Conservation (phyloP, 805 yeast species). For the Danielia reshetovae region DNA sequence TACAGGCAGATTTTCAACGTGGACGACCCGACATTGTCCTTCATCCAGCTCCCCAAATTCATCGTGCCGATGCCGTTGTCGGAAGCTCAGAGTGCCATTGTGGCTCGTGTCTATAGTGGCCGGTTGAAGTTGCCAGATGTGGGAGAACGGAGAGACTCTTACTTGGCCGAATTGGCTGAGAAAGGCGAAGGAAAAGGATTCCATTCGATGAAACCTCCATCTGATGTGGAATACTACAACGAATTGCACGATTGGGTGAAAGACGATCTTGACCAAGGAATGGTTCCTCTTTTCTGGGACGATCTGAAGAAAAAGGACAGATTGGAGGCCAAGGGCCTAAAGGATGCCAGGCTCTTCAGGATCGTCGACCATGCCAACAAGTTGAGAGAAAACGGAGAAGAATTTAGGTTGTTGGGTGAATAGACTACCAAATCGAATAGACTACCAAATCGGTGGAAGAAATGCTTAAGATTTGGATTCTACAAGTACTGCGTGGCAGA, state of each 20-base stretch:
- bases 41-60: slow-evolving; percentile 13
- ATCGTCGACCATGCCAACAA: slow-evolving; percentile 13
- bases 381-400: slow-evolving; percentile 13
- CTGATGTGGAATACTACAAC: slow-evolving; percentile 19
- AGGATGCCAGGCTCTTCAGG: slow-evolving; percentile 12
- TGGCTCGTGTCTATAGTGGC: slow-evolving; percentile 16
- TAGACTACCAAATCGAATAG: no score
- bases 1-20: slow-evolving; percentile 15
- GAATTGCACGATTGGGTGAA: slow-evolving; percentile 12
- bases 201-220: slow-evolving; percentile 17
- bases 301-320: slow-evolving; percentile 12
- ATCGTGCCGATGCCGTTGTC: slow-evolving; percentile 15
- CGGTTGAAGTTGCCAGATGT: slow-evolving; percentile 10
- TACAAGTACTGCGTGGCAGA: no score
- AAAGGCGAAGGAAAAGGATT: slow-evolving; percentile 13
- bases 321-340: slow-evolving; percentile 12
- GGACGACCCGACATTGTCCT: slow-evolving; percentile 15
- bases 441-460: no score
- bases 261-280: slow-evolving; percentile 14
- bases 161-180: slow-evolving; percentile 8
- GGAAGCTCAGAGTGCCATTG: slow-evolving; percentile 16
- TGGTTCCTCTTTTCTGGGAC: slow-evolving; percentile 20
- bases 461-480: no score
- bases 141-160: slow-evolving; percentile 6
- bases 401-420: slow-evolving; percentile 16